Evolutionary conservation across 305 asterid species (phyloP).

Genomic region (Fraxinus dipetala): DNA sequence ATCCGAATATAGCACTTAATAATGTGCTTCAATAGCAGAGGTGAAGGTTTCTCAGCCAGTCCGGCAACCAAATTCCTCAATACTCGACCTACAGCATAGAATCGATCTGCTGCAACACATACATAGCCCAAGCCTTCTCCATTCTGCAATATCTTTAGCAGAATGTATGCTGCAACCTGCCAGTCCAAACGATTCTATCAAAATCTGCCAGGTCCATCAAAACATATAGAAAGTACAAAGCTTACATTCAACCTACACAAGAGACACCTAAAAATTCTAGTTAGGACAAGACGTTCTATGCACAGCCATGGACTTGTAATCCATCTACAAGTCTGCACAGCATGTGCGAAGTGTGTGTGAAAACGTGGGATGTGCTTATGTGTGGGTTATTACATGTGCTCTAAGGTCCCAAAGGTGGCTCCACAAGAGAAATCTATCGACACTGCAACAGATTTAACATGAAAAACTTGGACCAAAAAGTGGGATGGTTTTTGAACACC

Average conservation of each 20-base stretch:
- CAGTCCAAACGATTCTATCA: neutral
- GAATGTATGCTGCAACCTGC: constrained; percentile 38
- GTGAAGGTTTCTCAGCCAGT: constrained; percentile 21
- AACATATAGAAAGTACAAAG: neutral
- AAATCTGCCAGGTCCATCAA: neutral
- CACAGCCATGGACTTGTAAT: neutral
- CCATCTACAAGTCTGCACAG: neutral
- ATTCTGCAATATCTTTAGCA: constrained; percentile 33
- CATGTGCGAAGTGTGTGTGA: neutral
- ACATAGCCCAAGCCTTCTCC: constrained; percentile 33
- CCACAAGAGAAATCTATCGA: neutral
- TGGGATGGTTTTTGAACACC: neutral
- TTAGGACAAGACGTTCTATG: neutral
- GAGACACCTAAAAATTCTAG: neutral
- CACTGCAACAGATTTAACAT: neutral
- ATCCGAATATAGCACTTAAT: constrained; percentile 32
- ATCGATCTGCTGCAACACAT: constrained; percentile 23
- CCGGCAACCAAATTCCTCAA: constrained; percentile 21
- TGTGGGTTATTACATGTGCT: neutral
- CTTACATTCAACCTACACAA: neutral
- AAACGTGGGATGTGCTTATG: neutral
- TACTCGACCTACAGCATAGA: constrained; percentile 24
- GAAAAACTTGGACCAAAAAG: neutral
- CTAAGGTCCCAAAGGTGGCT: neutral
- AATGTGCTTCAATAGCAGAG: constrained; percentile 25